Percentiles rank a stretch among this genome's conserved stretches.
These are phyloP conservation scores for Calonectria multiphialidica DNA, from an alignment of 2,329 filamentous ascomycete species.

Conservation along the genomic window DNA sequence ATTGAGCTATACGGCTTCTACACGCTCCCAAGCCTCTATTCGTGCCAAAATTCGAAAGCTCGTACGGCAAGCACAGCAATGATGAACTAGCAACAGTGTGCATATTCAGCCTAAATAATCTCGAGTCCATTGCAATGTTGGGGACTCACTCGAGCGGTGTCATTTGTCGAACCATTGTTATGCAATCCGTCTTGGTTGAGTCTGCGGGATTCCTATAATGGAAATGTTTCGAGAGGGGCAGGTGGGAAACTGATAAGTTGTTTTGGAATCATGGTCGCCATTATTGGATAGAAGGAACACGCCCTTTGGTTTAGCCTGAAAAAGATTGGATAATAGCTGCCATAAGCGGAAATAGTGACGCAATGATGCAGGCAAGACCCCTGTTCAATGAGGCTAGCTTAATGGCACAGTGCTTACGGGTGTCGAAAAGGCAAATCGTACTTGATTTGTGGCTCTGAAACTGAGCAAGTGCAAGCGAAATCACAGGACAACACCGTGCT, in stretches of 20 bases:
- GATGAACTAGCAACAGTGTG: background rate
- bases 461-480: background rate
- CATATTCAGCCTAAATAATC: background rate
- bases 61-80: background rate
- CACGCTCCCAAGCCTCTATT: background rate
- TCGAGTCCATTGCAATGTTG: background rate
- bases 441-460: background rate
- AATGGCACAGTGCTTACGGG: background rate
- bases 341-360: background rate
- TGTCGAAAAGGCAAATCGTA: background rate
- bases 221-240: background rate
- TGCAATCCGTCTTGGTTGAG: background rate
- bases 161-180: background rate
- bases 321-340: background rate
- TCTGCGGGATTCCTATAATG: background rate
- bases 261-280: conserved; percentile 1
- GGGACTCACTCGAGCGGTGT: background rate
- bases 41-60: background rate
- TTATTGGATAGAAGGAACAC: background rate
- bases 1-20: background rate
- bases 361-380: background rate
- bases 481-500: background rate
- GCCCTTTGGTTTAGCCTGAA: background rate
- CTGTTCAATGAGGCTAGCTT: background rate
- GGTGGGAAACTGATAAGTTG: background rate